Evolutionary conservation across 2,329 filamentous ascomycete species (phyloP).

Genomic region (Alternaria sp.): DNA sequence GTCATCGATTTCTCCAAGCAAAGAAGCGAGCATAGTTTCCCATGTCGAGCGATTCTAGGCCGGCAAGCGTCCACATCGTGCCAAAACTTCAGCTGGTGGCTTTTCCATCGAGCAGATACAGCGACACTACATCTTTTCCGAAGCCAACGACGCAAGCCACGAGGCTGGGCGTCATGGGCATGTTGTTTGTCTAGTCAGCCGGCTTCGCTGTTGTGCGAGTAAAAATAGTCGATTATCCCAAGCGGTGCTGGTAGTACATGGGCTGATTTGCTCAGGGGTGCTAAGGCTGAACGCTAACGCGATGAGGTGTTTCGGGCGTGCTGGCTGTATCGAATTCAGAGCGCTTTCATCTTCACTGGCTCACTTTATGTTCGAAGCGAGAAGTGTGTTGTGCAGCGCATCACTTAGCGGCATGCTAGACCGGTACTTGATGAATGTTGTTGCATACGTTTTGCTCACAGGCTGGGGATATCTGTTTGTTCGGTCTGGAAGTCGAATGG

Average conservation of each 20-base stretch:
- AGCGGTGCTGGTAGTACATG: background rate
- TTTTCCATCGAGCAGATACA: background rate
- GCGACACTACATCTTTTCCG: background rate
- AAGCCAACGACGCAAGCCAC: constrained; percentile 4
- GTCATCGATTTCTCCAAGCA: background rate
- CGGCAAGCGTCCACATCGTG: background rate
- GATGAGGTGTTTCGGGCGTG: constrained; percentile 1
- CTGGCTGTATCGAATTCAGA: constrained; percentile 15
- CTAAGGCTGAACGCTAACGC: constrained; percentile 6
- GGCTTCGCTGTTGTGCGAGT: constrained; percentile 3
- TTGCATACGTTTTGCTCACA: background rate
- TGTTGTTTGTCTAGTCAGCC: background rate
- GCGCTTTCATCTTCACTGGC: constrained; percentile 1
- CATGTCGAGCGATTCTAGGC: background rate
- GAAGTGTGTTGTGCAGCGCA: background rate
- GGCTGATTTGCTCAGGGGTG: constrained; percentile 7
- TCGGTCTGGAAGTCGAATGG: background rate
- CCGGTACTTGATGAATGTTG: background rate
- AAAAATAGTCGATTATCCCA: constrained; percentile 10
- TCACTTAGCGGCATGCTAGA: background rate
- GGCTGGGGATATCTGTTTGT: background rate
- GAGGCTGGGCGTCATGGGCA: constrained; percentile 3
- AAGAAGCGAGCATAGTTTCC: constrained; percentile 2
- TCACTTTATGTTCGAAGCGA: background rate
- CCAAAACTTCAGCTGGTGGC: constrained; percentile 4